Evolutionary conservation across 2,329 filamentous ascomycete genomes (phyloP).

Genomic region (Penicillium sp.): DNA sequence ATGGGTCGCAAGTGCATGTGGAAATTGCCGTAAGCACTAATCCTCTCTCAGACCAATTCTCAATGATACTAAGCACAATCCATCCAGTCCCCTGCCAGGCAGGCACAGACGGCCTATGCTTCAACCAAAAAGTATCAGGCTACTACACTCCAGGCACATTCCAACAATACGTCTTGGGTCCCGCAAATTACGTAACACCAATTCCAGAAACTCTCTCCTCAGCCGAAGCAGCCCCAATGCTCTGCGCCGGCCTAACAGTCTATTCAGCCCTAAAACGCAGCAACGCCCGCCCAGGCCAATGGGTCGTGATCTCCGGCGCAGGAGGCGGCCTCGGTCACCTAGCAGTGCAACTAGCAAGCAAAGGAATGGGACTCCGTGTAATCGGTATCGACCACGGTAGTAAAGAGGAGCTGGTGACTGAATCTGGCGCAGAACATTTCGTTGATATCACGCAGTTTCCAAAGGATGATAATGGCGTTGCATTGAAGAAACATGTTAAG

Average conservation of each 20-base stretch:
- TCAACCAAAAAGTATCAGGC: slow-evolving; percentile 60
- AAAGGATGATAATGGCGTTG: slow-evolving; percentile 47
- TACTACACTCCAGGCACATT: slow-evolving; percentile 73
- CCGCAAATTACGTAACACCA: slow-evolving; percentile 68
- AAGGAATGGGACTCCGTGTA: slow-evolving; percentile 64
- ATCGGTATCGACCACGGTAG: slow-evolving; percentile 66
- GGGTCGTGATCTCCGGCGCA: slow-evolving; percentile 61
- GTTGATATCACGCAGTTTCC: slow-evolving; percentile 59
- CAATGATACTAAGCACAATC: background rate
- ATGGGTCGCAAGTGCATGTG: slow-evolving; percentile 62
- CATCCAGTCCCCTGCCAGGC: slow-evolving; percentile 51
- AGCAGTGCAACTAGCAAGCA: slow-evolving; percentile 60
- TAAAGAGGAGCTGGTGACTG: slow-evolving; percentile 60
- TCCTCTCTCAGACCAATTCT: background rate
- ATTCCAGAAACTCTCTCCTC: slow-evolving; percentile 64
- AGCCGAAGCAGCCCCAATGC: slow-evolving; percentile 64
- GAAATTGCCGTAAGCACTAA: slow-evolving; percentile 46
- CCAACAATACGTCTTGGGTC: slow-evolving; percentile 66
- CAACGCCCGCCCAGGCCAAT: slow-evolving; percentile 59
- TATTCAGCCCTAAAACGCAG: slow-evolving; percentile 66
- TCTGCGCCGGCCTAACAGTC: slow-evolving; percentile 69
- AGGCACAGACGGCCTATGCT: slow-evolving; percentile 57
- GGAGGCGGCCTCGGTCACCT: slow-evolving; percentile 67
- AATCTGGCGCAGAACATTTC: slow-evolving; percentile 67
- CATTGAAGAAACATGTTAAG: slow-evolving; percentile 57